Evolutionary conservation across 192 early-diverging fungal genomes (phyloP).

Genomic region (Linnemannia elongata): DNA sequence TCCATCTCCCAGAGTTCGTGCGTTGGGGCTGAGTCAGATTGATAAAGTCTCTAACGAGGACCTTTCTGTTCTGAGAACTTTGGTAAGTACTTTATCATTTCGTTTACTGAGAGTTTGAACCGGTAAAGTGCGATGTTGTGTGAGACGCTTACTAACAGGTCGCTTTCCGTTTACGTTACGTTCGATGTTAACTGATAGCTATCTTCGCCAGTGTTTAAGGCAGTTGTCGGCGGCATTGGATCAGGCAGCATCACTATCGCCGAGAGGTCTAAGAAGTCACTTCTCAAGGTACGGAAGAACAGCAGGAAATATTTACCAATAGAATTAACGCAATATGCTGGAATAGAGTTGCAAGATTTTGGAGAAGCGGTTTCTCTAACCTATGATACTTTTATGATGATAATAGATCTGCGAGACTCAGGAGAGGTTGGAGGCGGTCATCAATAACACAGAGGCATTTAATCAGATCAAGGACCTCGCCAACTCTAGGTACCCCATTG

Average conservation of each 20-base stretch:
- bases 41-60: slow-evolving; percentile 33
- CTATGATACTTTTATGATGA: background rate
- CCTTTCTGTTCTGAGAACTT: background rate
- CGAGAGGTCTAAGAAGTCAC: slow-evolving; percentile 34
- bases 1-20: slow-evolving; percentile 10
- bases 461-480: slow-evolving; percentile 21
- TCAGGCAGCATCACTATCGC: slow-evolving; percentile 39
- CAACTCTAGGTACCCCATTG: slow-evolving; percentile 26
- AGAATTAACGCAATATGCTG: background rate
- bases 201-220: slow-evolving; percentile 29
- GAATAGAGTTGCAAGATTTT: background rate
- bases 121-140: background rate
- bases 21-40: slow-evolving; percentile 36
- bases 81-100: slow-evolving; percentile 8
- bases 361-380: background rate
- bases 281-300: slow-evolving; percentile 15
- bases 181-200: slow-evolving; percentile 9
- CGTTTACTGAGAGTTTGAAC: too few species aligned
- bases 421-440: slow-evolving; percentile 21
- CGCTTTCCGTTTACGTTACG: background rate
- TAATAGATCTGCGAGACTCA: slow-evolving; percentile 17
- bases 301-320: background rate
- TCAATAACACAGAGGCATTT: slow-evolving; percentile 11
- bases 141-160: background rate
- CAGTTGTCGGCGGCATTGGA: slow-evolving; percentile 20